Conservation (phyloP, 192 early-diverging fungal genomes). For the Umbelopsis ramanniana region DNA sequence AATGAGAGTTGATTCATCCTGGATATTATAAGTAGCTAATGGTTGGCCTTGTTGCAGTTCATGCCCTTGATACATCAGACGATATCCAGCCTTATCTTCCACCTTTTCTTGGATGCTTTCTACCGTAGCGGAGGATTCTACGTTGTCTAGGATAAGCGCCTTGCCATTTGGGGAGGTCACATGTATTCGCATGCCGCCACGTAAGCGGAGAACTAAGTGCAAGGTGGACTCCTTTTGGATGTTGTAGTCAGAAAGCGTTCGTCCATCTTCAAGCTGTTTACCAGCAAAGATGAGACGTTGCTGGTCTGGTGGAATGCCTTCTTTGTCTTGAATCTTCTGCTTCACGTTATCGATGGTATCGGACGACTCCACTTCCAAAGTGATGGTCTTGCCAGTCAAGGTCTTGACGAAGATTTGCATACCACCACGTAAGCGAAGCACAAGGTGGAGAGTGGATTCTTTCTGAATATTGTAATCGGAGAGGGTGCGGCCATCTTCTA, state of each 20-base stretch:
- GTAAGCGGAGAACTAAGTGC: slow-evolving; percentile 69
- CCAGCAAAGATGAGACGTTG: slow-evolving; percentile 78
- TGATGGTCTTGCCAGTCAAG: slow-evolving; percentile 96
- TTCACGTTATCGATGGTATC: slow-evolving; percentile 84
- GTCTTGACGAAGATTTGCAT: slow-evolving; percentile 83
- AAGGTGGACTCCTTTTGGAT: slow-evolving; percentile 72
- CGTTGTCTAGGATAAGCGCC: slow-evolving; percentile 85
- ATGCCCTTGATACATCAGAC: slow-evolving; percentile 79
- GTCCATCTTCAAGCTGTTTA: slow-evolving; percentile 76
- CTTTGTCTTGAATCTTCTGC: slow-evolving; percentile 96
- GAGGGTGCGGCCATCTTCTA: slow-evolving; percentile 75
- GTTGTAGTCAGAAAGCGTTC: slow-evolving; percentile 69
- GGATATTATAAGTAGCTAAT: slow-evolving; percentile 76
- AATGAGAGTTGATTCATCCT: slow-evolving; percentile 80
- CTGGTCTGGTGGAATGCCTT: slow-evolving; percentile 87
- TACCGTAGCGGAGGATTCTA: slow-evolving; percentile 92
- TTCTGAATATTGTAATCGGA: slow-evolving; percentile 84
- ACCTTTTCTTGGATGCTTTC: slow-evolving; percentile 79
- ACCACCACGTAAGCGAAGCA: slow-evolving; percentile 82
- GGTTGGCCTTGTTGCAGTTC: slow-evolving; percentile 78
- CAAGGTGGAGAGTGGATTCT: slow-evolving; percentile 79
- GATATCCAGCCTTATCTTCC: slow-evolving; percentile 75
- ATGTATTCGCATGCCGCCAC: slow-evolving; percentile 84
- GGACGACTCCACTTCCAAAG: slow-evolving; percentile 83
- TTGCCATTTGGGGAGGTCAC: slow-evolving; percentile 88